Percentiles rank a stretch among this genome's conserved stretches.
Conservation (phyloP, 768 basidiomycete species). For the Termitomyces sp. region DNA sequence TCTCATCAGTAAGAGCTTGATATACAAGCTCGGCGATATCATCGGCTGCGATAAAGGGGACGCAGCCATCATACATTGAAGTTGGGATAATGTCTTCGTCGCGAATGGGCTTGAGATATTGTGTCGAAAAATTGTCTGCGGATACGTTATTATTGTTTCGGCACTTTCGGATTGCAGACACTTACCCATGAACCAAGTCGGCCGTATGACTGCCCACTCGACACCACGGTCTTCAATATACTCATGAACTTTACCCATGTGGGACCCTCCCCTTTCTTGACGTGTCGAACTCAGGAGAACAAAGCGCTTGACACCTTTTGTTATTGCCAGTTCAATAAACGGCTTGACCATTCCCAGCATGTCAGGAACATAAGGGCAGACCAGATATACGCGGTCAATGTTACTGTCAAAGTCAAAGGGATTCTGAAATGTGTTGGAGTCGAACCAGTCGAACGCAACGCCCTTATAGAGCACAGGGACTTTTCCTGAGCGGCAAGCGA, state of each 20-base stretch:
- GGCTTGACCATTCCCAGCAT: constrained; percentile 17
- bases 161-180: neutral
- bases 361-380: constrained; percentile 19
- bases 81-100: neutral
- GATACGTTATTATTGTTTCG: neutral
- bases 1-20: constrained; percentile 21
- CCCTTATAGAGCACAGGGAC: constrained; percentile 20
- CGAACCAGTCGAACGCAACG: constrained; percentile 30
- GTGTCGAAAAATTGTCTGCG: constrained; percentile 10
- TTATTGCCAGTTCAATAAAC: constrained; percentile 27
- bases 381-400: constrained; percentile 23
- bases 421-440: constrained; percentile 24
- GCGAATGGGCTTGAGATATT: constrained; percentile 5
- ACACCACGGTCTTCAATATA: constrained; percentile 25
- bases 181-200: constrained; percentile 32
- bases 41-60: constrained; percentile 21
- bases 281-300: constrained; percentile 23
- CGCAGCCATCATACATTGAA: constrained; percentile 18
- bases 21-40: constrained; percentile 26
- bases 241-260: constrained; percentile 26
- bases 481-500: constrained; percentile 23
- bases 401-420: constrained; percentile 20
- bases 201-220: constrained; percentile 28
- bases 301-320: constrained; percentile 27
- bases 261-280: constrained; percentile 16